phyloP scores from a whole-genome alignment of 2,329 filamentous ascomycete species.

The Neospermospora avenae region DNA sequence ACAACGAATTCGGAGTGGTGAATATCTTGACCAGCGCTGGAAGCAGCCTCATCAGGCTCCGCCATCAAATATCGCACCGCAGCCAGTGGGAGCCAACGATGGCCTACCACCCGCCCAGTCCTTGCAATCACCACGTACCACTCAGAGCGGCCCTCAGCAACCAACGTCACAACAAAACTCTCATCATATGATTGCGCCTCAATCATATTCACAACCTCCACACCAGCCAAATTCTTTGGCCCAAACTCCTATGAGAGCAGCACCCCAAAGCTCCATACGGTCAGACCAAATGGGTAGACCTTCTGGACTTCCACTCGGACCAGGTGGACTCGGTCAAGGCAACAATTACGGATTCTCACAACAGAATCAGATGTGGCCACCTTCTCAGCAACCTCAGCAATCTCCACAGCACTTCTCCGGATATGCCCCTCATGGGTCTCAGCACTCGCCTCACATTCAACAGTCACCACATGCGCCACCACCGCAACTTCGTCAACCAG shows the following conservation, averaged over 20 bases:
- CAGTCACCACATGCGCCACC: constrained; percentile 54
- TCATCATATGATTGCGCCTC: constrained; percentile 45
- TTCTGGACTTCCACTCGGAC: constrained; percentile 55
- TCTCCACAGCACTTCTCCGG: constrained; percentile 56
- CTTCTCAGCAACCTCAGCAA: constrained; percentile 60
- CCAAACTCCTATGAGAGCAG: constrained; percentile 70
- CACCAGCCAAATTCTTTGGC: constrained; percentile 69
- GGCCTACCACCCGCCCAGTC: constrained; percentile 50
- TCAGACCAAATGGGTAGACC: constrained; percentile 64
- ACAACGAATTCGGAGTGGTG: constrained; percentile 72
- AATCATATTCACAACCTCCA: constrained; percentile 67
- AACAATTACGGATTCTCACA: constrained; percentile 59
- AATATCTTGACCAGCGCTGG: constrained; percentile 81
- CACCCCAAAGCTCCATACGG: constrained; percentile 55
- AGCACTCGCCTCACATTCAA: constrained; percentile 36
- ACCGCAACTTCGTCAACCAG: constrained; percentile 58
- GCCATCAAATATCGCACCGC: constrained; percentile 41
- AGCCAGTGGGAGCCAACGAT: constrained; percentile 39
- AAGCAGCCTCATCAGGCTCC: constrained; percentile 78
- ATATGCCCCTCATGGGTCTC: constrained; percentile 45
- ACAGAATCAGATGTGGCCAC: constrained; percentile 61
- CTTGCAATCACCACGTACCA: constrained; percentile 55
- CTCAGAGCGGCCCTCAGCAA: constrained; percentile 52
- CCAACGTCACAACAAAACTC: constrained; percentile 44
- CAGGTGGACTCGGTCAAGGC: constrained; percentile 49